Conservation (phyloP, 2,329 filamentous ascomycete genomes). For the Pseudohalonectria lignicola region DNA sequence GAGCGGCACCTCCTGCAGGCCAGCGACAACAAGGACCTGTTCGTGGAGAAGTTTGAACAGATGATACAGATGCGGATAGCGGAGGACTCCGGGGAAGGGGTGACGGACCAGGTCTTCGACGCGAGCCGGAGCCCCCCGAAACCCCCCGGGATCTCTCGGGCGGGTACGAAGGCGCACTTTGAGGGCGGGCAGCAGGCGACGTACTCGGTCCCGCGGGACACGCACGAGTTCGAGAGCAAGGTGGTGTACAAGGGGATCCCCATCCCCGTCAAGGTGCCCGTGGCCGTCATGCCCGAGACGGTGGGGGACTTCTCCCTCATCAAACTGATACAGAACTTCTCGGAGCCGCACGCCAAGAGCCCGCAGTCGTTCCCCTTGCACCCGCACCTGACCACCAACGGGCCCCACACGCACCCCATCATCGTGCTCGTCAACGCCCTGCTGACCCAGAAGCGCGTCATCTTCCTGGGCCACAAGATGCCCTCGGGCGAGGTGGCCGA, state of each 20-base stretch:
- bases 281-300: slow-evolving; percentile 85
- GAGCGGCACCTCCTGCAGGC: slow-evolving; percentile 81
- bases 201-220: slow-evolving; percentile 80
- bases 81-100: slow-evolving; percentile 42
- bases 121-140: slow-evolving; percentile 35
- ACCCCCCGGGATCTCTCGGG: slow-evolving; percentile 40
- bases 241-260: slow-evolving; percentile 95
- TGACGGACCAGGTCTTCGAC: slow-evolving; percentile 31
- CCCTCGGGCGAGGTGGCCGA: slow-evolving; percentile 94
- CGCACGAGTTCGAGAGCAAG: slow-evolving; percentile 92
- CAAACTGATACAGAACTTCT: slow-evolving; percentile 94
- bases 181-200: slow-evolving; percentile 43
- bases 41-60: slow-evolving; percentile 92
- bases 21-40: slow-evolving; percentile 90
- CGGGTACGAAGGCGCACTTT: slow-evolving; percentile 51
- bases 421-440: slow-evolving; percentile 92
- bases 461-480: slow-evolving; percentile 91
- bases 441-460: slow-evolving; percentile 89
- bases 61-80: slow-evolving; percentile 78
- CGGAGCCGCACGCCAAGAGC: slow-evolving; percentile 67
- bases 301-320: slow-evolving; percentile 96
- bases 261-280: slow-evolving; percentile 92
- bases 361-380: slow-evolving; percentile 80
- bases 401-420: slow-evolving; percentile 81
- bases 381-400: slow-evolving; percentile 86